Percentiles rank a stretch among this genome's conserved stretches.
These are phyloP conservation scores for Areca catechu DNA, from an alignment of 176 grass and related monocot genomes.

Conservation along the genomic window DNA sequence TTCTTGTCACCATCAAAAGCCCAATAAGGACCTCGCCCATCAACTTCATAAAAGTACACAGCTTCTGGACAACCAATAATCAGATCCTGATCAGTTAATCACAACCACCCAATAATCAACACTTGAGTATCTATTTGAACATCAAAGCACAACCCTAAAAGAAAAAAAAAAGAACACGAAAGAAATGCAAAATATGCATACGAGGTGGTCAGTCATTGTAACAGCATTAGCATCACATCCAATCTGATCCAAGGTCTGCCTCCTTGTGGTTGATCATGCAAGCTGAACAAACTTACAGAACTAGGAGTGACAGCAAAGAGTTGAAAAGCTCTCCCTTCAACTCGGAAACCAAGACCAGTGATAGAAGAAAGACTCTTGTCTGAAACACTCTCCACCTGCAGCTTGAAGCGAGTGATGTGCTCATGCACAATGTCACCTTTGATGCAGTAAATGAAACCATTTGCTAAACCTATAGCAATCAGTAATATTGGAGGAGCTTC, in stretches of 20 bases:
- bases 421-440: conserved; percentile 92
- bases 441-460: conserved; percentile 90
- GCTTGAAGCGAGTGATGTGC: conserved; percentile 80
- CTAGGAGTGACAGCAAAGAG: conserved; percentile 74
- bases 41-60: conserved; percentile 92
- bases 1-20: conserved; percentile 96
- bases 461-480: conserved; percentile 73
- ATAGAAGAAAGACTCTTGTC: conserved; percentile 33
- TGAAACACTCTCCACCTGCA: conserved; percentile 55
- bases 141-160: not conserved
- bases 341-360: conserved; percentile 70
- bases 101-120: no score
- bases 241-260: conserved; percentile 80
- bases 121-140: not conserved
- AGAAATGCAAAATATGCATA: conserved; percentile 22
- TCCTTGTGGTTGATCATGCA: conserved; percentile 75
- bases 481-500: conserved; percentile 84
- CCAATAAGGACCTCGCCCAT: conserved; percentile 95
- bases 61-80: conserved; percentile 87
- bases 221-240: conserved; percentile 66
- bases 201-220: conserved; percentile 79
- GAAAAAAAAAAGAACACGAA: not conserved
- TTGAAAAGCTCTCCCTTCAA: conserved; percentile 70
- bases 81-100: conserved; percentile 51
- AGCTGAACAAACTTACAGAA: conserved; percentile 70